A percentile compares a stretch with the other conserved stretches of the same genome.
These are phyloP conservation scores for Komagataella populi DNA, from an alignment of 805 yeast species.

Conservation along the genomic window DNA sequence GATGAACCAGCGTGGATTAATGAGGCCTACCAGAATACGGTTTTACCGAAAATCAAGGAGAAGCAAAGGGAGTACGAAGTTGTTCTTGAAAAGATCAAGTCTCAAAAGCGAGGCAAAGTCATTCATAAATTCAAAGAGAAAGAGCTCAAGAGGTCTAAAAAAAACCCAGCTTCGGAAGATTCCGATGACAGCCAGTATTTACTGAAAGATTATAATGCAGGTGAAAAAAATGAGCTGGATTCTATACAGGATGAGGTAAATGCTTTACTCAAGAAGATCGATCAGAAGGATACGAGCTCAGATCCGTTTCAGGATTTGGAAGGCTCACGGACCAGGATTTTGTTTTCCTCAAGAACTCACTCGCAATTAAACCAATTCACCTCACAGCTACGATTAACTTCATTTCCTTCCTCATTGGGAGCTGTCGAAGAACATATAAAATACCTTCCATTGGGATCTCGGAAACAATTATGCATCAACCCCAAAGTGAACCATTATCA, in stretches of 20 bases:
- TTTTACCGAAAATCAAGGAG: slow-evolving; percentile 14
- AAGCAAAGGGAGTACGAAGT: slow-evolving; percentile 25
- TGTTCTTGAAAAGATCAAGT: slow-evolving; percentile 22
- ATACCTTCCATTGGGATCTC: slow-evolving; percentile 64
- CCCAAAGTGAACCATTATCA: slow-evolving; percentile 37
- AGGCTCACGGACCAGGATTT: slow-evolving; percentile 21
- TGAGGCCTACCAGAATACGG: slow-evolving; percentile 17
- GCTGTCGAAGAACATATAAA: slow-evolving; percentile 38
- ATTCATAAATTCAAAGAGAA: slow-evolving; percentile 10
- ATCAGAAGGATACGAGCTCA: slow-evolving; percentile 10
- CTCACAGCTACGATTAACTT: slow-evolving; percentile 49
- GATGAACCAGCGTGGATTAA: slow-evolving; percentile 28
- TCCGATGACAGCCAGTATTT: background rate
- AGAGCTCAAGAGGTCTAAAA: slow-evolving; percentile 2
- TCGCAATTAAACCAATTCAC: slow-evolving; percentile 79
- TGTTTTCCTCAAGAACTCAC: slow-evolving; percentile 78
- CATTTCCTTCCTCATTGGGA: slow-evolving; percentile 47
- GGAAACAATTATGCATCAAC: slow-evolving; percentile 76
- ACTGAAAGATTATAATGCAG: background rate
- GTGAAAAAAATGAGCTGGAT: slow-evolving; percentile 13
- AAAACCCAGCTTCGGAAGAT: slow-evolving; percentile 2
- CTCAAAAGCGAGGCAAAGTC: slow-evolving; percentile 11
- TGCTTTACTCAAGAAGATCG: slow-evolving; percentile 29
- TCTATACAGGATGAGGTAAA: slow-evolving; percentile 33
- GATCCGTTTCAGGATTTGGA: slow-evolving; percentile 8